Percentiles rank a stretch among this genome's conserved stretches.
Evolutionary conservation across 352 stramenopile species (phyloP).

Genomic region (Discostella stelligera): DNA sequence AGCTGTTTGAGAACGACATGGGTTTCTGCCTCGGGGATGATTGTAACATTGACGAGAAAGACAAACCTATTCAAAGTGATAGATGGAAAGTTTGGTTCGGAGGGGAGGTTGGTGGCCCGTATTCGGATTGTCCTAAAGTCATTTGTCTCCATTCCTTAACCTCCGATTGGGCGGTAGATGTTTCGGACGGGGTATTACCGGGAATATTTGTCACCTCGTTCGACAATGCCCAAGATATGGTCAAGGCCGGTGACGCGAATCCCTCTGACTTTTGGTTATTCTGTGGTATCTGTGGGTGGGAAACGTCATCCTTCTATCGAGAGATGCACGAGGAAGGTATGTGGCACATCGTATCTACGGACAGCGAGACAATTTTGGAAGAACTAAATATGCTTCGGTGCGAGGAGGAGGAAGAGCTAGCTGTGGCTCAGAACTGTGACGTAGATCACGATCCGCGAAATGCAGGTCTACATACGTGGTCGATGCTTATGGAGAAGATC

Average conservation of each 20-base stretch:
- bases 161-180: slow-evolving; percentile 20
- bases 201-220: slow-evolving; percentile 49
- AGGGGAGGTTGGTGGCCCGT: slow-evolving; percentile 52
- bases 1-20: slow-evolving; percentile 27
- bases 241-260: slow-evolving; percentile 43
- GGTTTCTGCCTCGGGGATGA: slow-evolving; percentile 4
- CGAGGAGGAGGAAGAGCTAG: slow-evolving; percentile 29
- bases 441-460: slow-evolving; percentile 42
- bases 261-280: slow-evolving; percentile 65
- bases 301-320: slow-evolving; percentile 53
- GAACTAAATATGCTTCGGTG: slow-evolving; percentile 51
- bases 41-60: slow-evolving; percentile 10
- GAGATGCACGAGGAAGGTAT: slow-evolving; percentile 65
- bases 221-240: slow-evolving; percentile 47
- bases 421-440: slow-evolving; percentile 29
- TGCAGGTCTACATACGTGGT: slow-evolving; percentile 61
- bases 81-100: slow-evolving; percentile 66
- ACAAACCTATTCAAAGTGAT: background rate
- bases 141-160: slow-evolving; percentile 57
- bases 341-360: slow-evolving; percentile 61
- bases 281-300: slow-evolving; percentile 72
- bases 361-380: slow-evolving; percentile 52
- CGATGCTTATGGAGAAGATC: slow-evolving; percentile 60
- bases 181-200: slow-evolving; percentile 22
- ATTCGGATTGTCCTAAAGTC: slow-evolving; percentile 46